Evolutionary conservation across 1,139 yeast species (phyloP).

Genomic region (Scheffersomyces stambukii): DNA sequence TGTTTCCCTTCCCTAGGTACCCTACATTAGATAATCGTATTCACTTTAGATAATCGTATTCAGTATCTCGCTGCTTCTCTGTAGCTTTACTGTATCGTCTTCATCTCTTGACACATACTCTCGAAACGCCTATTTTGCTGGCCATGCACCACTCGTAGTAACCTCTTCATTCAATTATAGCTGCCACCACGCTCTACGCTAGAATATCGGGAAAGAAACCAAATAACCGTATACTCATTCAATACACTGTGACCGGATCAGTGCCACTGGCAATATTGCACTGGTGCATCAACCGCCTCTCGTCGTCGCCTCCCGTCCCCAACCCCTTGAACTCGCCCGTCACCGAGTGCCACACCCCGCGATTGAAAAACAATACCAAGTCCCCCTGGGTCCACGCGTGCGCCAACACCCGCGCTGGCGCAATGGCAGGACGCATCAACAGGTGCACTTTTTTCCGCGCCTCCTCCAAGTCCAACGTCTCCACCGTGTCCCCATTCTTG

Average conservation of each 20-base stretch:
- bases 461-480: constrained; percentile 54
- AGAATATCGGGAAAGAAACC: too few relatives aligned
- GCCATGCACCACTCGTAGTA: too few relatives aligned
- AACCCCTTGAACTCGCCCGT: constrained; percentile 73
- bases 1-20: too few relatives aligned
- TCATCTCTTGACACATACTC: too few relatives aligned
- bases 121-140: too few relatives aligned
- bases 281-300: constrained; percentile 84
- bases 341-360: constrained; percentile 88
- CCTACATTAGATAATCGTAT: too few relatives aligned
- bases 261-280: constrained; percentile 82
- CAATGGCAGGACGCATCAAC: constrained; percentile 81
- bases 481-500: constrained; percentile 46
- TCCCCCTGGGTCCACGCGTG: constrained; percentile 84
- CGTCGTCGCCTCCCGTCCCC: constrained; percentile 49
- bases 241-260: constrained; percentile 45
- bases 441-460: constrained; percentile 68
- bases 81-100: too few relatives aligned
- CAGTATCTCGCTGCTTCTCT: too few relatives aligned
- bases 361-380: constrained; percentile 76
- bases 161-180: too few relatives aligned
- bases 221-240: too few relatives aligned
- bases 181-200: too few relatives aligned
- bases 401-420: constrained; percentile 68
- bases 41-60: too few relatives aligned